Base-by-base conservation (phyloP, 192 early-diverging fungal species). In the Coemansia sp. region DNA sequence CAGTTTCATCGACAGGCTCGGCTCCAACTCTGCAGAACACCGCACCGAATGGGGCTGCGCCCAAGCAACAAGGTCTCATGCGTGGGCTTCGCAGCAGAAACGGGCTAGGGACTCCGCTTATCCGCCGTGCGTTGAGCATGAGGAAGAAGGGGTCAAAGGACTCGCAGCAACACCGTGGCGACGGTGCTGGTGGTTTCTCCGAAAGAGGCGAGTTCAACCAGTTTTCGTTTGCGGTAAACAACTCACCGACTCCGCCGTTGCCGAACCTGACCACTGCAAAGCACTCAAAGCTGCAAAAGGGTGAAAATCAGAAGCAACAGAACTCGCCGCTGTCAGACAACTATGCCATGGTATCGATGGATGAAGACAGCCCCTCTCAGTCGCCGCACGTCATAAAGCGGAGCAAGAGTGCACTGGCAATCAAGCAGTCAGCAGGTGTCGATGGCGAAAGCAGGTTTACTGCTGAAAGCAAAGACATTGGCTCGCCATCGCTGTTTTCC, bases 41-140 rank as follows among this genome's bases (percentile, higher is more conserved):
- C 16, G 53, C 31, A 2, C 16, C 58, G 43, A 20, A 35, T 39
- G 58, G 40, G 53, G 37, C 7, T 39, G 13, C 63, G 34, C 34
- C 37, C 21, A 42, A 56, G 30, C 31, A 40, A 34, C 35, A 62
- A 51, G 53, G 51, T 26, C 59, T 39, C 16, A 31, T 72, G 53
- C 52, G 51, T n/a, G 70, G 70, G 16, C 56, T 72, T 46, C 66
- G 75, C 1, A 64, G 53, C 59, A 69, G 67, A 43, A 59, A 65
- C 45, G 63, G 40, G 25, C 29, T 64, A 35, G 77, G 67, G 33
- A 79, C 63, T 21, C 77, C 71, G 37, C 62, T 74, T 52, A 79
- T 74, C 29, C 61, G 68, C 10, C 71, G 68, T 18, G 77, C 77
- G 60, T 35, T 73, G 63, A 79, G 76, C 60, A 69, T 70, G 64